These are phyloP conservation scores for Cladosporium sp. DNA, from an alignment of 2,329 filamentous ascomycete species.

Conservation along the genomic window DNA sequence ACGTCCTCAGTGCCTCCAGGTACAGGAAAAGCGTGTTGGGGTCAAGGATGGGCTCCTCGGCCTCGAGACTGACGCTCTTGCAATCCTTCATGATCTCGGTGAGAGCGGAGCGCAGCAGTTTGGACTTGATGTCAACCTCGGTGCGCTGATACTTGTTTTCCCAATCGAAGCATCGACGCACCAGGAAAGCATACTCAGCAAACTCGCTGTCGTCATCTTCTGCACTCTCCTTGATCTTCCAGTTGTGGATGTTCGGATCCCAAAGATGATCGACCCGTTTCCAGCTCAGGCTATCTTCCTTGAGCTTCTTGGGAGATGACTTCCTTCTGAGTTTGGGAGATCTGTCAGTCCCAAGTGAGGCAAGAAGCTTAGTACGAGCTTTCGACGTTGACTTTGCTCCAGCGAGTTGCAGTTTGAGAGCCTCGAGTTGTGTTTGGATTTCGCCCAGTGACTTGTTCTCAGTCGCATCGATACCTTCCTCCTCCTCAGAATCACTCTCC, in stretches of 20 bases:
- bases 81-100: conserved; percentile 69
- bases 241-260: conserved; percentile 57
- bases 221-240: conserved; percentile 63
- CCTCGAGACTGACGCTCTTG: conserved; percentile 74
- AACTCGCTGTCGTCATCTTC: conserved; percentile 65
- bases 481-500: background rate
- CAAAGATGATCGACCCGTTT: conserved; percentile 64
- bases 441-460: background rate
- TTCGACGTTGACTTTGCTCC: background rate
- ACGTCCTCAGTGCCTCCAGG: conserved; percentile 67
- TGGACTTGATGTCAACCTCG: conserved; percentile 80
- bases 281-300: conserved; percentile 39
- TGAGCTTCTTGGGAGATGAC: conserved; percentile 4
- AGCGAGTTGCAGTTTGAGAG: conserved; percentile 4
- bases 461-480: background rate
- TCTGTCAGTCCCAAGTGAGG: background rate
- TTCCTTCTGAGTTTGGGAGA: background rate
- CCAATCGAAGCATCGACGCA: conserved; percentile 77
- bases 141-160: conserved; percentile 76
- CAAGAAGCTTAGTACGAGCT: background rate
- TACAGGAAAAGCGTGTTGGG: conserved; percentile 55
- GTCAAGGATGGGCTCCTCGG: conserved; percentile 65
- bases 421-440: conserved; percentile 7
- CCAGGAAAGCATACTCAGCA: conserved; percentile 77
- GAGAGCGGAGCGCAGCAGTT: conserved; percentile 67